These are phyloP conservation scores for Fusarium newnesense DNA, from an alignment of 2,329 filamentous ascomycete genomes.

Conservation along the genomic window DNA sequence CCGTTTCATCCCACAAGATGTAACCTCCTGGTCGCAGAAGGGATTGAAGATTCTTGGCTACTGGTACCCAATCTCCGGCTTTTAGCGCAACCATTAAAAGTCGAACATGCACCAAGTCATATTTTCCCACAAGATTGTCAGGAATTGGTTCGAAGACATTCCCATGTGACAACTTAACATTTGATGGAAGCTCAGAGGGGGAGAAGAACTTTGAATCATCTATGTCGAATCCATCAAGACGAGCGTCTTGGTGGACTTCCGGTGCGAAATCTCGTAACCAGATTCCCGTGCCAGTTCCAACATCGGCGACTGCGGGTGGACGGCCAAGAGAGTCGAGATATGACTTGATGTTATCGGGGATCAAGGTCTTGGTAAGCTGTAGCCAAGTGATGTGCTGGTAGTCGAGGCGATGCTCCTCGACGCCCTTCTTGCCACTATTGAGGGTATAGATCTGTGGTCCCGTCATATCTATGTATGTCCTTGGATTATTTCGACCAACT, in stretches of 20 bases:
- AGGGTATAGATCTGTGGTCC: slow-evolving; percentile 1
- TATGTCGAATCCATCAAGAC: slow-evolving; percentile 7
- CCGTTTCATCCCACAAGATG: slow-evolving; percentile 11
- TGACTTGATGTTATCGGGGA: background rate
- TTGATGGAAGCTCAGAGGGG: background rate
- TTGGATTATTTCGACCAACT: too few relatives aligned
- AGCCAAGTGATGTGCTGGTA: background rate
- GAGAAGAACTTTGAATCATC: background rate
- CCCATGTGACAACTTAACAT: background rate
- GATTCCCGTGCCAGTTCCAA: slow-evolving; percentile 1
- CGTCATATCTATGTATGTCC: background rate
- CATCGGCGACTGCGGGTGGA: background rate
- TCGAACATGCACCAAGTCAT: slow-evolving; percentile 8
- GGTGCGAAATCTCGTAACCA: slow-evolving; percentile 1
- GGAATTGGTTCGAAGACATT: background rate
- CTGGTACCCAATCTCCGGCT: background rate
- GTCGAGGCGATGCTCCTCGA: slow-evolving; percentile 6
- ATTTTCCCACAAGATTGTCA: background rate
- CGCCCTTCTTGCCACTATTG: slow-evolving; percentile 5
- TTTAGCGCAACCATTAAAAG: slow-evolving; percentile 6
- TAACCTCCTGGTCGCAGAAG: slow-evolving; percentile 2
- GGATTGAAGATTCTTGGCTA: background rate
- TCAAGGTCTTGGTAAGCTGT: background rate
- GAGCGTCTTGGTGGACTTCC: background rate
- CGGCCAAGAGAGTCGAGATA: background rate